Base-by-base conservation (phyloP, 2,329 filamentous ascomycete genomes). In the Apiospora saccharicola region DNA sequence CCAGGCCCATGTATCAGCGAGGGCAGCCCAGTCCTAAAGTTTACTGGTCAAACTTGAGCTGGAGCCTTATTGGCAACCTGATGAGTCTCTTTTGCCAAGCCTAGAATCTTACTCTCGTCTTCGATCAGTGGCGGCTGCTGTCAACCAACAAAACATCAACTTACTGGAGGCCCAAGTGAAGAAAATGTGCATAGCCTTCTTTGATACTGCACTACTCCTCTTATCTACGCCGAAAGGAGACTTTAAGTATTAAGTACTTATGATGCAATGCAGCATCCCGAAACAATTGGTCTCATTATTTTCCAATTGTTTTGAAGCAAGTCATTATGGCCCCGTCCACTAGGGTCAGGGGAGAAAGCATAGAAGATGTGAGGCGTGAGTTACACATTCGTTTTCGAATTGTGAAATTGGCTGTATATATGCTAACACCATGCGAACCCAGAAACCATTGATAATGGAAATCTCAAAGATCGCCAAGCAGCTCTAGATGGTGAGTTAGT, bases 401-500 rank as follows among this genome's bases (percentile, higher is more conserved):
- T 13, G 53, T 61, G 30, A 64, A 19, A 64, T 14, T 24, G 57
- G 34, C 22, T 37, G n/a, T n/a, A 41, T 14, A 64, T 41, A 64
- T 64, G 16, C 57, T 64, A n/a, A 64, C 57, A 34, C 30, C 57
- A 64, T 24, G 57, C 34, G 41, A 68, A 26, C 4, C 24, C 24
- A 70, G 68, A 70, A 26, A 51, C 51, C 30, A 37, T 83, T 67
- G 82, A 80, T 69, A 79, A 79, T 24, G 80, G 79, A 10, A 78
- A 79, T 41, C 34, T 82, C 57, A 85, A 81, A 74, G 80, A 83
- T 64, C 82, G 84, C 43, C 81, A 83, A 41, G 80, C 81, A 46
- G 84, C 83, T 14, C 74, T 86, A 1, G 83, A 85, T 74, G 83
- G 84, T 85, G 76, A 70, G 79, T 68, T 51, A 37, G 43, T 70